These are phyloP conservation scores for Acanthamoeba lenticulata DNA, from an alignment of 208 protist genomes.

Conservation along the genomic window DNA sequence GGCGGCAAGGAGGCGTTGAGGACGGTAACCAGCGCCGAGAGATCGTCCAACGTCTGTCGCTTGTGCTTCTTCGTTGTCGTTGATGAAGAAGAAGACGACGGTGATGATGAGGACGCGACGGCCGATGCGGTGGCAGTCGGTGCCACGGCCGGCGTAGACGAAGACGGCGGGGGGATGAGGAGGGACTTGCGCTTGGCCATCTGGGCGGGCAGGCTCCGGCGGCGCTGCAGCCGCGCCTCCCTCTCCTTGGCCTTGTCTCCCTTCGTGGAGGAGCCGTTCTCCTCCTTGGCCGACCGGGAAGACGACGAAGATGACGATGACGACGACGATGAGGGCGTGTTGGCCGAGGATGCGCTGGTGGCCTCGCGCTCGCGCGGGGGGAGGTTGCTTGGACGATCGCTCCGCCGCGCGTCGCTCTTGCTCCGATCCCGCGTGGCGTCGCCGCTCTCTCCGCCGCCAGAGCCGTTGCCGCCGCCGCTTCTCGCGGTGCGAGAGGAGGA, in stretches of 20 bases:
- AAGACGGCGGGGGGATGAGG: background rate
- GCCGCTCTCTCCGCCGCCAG: background rate
- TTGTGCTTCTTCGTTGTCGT: too few relatives aligned
- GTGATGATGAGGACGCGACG: too few relatives aligned
- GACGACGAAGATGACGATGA: background rate
- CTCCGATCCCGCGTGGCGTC: background rate
- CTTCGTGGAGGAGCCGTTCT: too few relatives aligned
- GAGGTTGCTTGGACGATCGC: background rate
- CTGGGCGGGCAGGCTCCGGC: background rate
- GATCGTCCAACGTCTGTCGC: too few relatives aligned
- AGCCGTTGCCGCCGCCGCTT: background rate
- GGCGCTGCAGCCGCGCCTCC: background rate
- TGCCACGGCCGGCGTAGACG: too few relatives aligned
- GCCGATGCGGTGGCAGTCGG: too few relatives aligned
- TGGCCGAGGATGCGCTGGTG: background rate
- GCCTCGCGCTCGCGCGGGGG: background rate
- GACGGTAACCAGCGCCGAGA: too few relatives aligned
- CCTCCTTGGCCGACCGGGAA: background rate
- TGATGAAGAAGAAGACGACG: too few relatives aligned
- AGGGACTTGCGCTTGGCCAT: background rate
- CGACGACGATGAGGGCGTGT: background rate
- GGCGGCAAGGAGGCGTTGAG: too few relatives aligned
- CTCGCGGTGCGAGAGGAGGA: too few relatives aligned
- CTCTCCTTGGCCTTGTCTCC: background rate
- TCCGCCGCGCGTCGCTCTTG: background rate